phyloP scores from a whole-genome alignment of 352 stramenopile species.

The Elongisporangium undulatum region DNA sequence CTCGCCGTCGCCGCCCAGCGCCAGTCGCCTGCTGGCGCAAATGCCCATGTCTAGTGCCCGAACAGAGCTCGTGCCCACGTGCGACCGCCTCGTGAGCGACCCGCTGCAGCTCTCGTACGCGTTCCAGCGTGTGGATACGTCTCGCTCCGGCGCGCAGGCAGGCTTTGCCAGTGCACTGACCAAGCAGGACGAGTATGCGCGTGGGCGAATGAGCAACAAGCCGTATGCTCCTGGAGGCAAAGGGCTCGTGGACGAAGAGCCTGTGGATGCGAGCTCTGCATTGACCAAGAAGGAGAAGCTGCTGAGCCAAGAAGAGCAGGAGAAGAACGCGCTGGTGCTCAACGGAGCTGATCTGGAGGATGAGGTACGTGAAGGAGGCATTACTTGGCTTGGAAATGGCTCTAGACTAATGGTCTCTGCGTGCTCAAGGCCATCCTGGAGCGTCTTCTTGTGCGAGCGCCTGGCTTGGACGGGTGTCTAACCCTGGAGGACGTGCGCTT shows the following conservation, averaged over 20 bases:
- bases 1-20: slow-evolving; percentile 10
- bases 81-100: slow-evolving; percentile 38
- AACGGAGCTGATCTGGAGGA: slow-evolving; percentile 15
- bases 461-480: slow-evolving; percentile 49
- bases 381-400: background rate
- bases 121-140: slow-evolving; percentile 35
- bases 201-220: slow-evolving; percentile 76
- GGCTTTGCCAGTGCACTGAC: slow-evolving; percentile 62
- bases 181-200: slow-evolving; percentile 77
- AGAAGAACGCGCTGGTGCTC: slow-evolving; percentile 36
- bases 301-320: slow-evolving; percentile 22
- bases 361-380: slow-evolving; percentile 9
- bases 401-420: background rate
- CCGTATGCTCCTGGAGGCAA: slow-evolving; percentile 64
- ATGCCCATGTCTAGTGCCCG: slow-evolving; percentile 56
- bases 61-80: slow-evolving; percentile 48
- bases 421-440: slow-evolving; percentile 18
- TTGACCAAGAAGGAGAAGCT: slow-evolving; percentile 13
- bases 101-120: slow-evolving; percentile 59
- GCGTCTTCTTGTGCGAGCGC: slow-evolving; percentile 42
- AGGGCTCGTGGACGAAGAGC: slow-evolving; percentile 29
- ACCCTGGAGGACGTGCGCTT: slow-evolving; percentile 34
- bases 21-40: slow-evolving; percentile 65
- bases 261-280: background rate
- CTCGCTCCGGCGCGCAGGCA: slow-evolving; percentile 26